Conservation (phyloP, 2,329 filamentous ascomycete species). For the Ophiobolus disseminans region DNA sequence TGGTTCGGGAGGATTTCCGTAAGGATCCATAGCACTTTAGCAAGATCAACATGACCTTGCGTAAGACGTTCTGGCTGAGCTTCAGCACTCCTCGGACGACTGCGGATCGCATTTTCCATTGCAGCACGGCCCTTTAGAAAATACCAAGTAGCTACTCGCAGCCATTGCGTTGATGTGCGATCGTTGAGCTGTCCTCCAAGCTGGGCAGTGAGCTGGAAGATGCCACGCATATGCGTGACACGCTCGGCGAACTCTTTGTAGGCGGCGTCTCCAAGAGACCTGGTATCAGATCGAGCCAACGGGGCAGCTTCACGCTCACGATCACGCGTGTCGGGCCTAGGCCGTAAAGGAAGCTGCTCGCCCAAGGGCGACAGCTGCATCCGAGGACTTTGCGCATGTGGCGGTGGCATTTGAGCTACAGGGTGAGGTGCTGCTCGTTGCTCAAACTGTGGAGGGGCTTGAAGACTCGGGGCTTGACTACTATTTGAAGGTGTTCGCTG, state of each 20-base stretch:
- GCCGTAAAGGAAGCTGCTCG: conserved; percentile 22
- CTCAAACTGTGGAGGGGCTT: conserved; percentile 34
- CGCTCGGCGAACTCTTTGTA: conserved; percentile 73
- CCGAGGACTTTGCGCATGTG: conserved; percentile 15
- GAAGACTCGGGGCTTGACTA: conserved; percentile 28
- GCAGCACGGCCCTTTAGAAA: conserved; percentile 81
- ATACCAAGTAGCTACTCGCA: conserved; percentile 84
- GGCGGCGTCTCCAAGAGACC: conserved; percentile 53
- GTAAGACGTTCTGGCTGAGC: conserved; percentile 60
- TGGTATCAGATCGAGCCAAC: conserved; percentile 43
- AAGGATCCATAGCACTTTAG: conserved; percentile 84
- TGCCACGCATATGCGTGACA: conserved; percentile 74
- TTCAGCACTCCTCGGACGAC: conserved; percentile 63
- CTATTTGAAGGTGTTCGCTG: conserved; percentile 24
- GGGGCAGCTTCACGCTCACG: conserved; percentile 15
- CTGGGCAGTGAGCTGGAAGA: conserved; percentile 81
- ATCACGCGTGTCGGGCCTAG: conserved; percentile 23
- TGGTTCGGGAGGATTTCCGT: conserved; percentile 51
- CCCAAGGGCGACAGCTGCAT: conserved; percentile 10
- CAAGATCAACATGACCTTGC: conserved; percentile 84
- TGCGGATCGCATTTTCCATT: conserved; percentile 75
- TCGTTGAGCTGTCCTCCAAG: conserved; percentile 70
- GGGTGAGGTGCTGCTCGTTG: conserved; percentile 17
- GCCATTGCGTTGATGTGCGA: conserved; percentile 70
- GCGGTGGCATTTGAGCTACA: conserved; percentile 12